Evolutionary conservation across 2,329 filamentous ascomycete genomes (phyloP).

Genomic region (Dactylonectria macrodidyma): DNA sequence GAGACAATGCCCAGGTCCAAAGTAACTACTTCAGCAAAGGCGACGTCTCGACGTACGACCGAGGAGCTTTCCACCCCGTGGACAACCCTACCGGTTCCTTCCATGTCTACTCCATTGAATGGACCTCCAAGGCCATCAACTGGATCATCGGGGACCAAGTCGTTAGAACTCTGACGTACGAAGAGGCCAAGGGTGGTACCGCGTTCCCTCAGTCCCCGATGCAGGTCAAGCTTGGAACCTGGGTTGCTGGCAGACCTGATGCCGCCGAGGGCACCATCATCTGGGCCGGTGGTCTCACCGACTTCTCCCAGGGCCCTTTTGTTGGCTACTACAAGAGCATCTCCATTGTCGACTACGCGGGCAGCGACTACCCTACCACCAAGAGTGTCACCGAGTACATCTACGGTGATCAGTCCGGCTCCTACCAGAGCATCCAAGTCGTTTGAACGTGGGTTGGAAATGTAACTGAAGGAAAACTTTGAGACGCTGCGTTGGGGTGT

Average conservation of each 20-base stretch:
- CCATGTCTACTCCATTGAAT: slow-evolving; percentile 79
- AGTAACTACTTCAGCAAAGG: slow-evolving; percentile 89
- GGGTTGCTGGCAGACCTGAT: slow-evolving; percentile 71
- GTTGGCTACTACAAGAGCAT: slow-evolving; percentile 70
- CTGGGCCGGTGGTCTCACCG: slow-evolving; percentile 74
- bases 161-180: slow-evolving; percentile 73
- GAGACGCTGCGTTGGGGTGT: background rate
- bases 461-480: background rate
- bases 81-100: slow-evolving; percentile 66
- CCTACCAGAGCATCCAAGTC: slow-evolving; percentile 67
- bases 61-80: slow-evolving; percentile 74
- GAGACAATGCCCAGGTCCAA: slow-evolving; percentile 79
- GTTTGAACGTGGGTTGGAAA: background rate
- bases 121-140: slow-evolving; percentile 73
- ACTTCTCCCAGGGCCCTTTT: slow-evolving; percentile 68
- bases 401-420: slow-evolving; percentile 65
- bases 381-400: slow-evolving; percentile 65
- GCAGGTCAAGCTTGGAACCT: slow-evolving; percentile 78
- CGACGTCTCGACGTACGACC: slow-evolving; percentile 77
- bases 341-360: slow-evolving; percentile 68
- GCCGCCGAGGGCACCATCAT: slow-evolving; percentile 79
- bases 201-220: slow-evolving; percentile 82
- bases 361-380: slow-evolving; percentile 57
- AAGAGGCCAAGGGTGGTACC: slow-evolving; percentile 69
- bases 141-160: slow-evolving; percentile 76